Base-by-base conservation (phyloP, 176 grass and related monocot genomes). In the Lolium perenne region DNA sequence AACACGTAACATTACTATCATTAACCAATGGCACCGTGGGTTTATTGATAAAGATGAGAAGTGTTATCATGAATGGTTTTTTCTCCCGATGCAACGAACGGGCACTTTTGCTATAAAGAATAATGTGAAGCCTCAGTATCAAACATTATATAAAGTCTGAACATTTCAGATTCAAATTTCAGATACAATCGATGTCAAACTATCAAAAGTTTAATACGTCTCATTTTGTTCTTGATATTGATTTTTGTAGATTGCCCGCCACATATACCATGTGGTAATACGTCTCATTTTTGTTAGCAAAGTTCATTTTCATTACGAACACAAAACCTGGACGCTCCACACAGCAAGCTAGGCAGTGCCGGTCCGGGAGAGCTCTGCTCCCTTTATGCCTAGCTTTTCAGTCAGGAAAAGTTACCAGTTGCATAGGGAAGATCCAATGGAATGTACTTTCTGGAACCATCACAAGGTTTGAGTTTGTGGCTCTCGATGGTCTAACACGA, bases 381-480 rank as follows among this genome's bases (percentile, higher is more conserved):
- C 32, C 69, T 81, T 81, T 69, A 50, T 54, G 62, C 58, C 11
- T 62, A 15, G n/a, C 45, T 56, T 67, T 81, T 25, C 49, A 47
- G 13, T 50, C 74, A 71, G 14, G 14, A 89, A 79, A 82, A 80
- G 66, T 57, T 62, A 67, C 29, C 65, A 53, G 32, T 21, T 74
- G 66, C 74, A 80, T 54, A 80, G 50, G 58, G 75, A 80, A 89
- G 75, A 87, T 92, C 83, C 91, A 45, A 61, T 22, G 18, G 91
- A 89, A 86, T 87, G 87, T 92, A 38, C 87, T 61, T 72, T 68
- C 73, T 77, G 32, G 78, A 38, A 71, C 59, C 78, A 76, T 32
- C 1, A 15, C 17, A 85, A 66, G 46, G 64, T 68, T 40, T 56
- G 29, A 54, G 21, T 48, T 64, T 75, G 82, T 76, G 82, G 45